These are phyloP conservation scores for Pichia deserticola DNA, from an alignment of 805 yeast species.

Conservation along the genomic window DNA sequence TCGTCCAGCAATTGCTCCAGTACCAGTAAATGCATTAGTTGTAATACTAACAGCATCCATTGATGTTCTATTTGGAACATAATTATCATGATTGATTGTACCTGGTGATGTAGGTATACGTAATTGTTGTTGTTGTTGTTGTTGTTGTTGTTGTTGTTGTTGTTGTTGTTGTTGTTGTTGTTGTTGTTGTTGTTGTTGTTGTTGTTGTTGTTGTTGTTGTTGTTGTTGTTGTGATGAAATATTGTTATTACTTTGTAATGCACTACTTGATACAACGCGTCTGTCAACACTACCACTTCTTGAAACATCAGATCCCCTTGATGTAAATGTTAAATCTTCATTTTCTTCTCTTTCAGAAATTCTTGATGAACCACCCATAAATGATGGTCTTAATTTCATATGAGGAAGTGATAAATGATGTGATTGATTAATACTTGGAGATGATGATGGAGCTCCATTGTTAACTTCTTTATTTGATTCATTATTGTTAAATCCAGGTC, in stretches of 20 bases:
- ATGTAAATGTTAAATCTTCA: neutral
- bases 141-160: too few relatives aligned
- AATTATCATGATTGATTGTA: neutral
- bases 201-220: neutral
- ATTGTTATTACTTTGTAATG: too few relatives aligned
- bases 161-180: neutral
- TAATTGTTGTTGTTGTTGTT: neutral
- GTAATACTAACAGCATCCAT: slow-evolving; percentile 27
- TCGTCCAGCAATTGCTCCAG: slow-evolving; percentile 43
- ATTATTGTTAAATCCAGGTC: neutral
- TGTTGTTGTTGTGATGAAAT: too few relatives aligned
- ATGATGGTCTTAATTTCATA: neutral
- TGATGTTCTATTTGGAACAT: slow-evolving; percentile 6
- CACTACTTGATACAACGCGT: too few relatives aligned
- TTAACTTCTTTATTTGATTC: too few relatives aligned
- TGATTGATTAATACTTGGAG: neutral
- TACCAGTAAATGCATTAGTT: slow-evolving; percentile 15
- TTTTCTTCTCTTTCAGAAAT: slow-evolving; percentile 29
- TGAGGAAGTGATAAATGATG: neutral
- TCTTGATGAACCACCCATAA: neutral
- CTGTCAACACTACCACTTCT: too few relatives aligned
- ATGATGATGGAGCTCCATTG: neutral
- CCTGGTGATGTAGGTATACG: slow-evolving; percentile 5
- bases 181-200: too few relatives aligned
- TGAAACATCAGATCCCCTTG: too few relatives aligned